A percentile compares a stretch with the other conserved stretches of the same genome.
phyloP scores from a whole-genome alignment of 2,329 filamentous ascomycete species.

The Dothiorella sarmentorum region DNA sequence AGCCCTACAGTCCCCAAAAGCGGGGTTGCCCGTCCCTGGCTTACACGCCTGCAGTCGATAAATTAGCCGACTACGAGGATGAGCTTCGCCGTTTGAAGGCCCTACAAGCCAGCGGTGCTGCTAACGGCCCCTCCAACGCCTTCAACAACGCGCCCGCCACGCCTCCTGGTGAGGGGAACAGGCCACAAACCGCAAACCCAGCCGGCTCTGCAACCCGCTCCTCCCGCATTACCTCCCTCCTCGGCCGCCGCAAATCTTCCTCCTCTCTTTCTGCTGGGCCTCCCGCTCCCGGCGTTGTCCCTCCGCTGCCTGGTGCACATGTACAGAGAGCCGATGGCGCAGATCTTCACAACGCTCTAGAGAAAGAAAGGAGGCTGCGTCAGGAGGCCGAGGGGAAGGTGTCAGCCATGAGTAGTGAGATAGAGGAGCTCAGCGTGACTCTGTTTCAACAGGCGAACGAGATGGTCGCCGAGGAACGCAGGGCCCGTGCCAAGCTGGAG shows the following conservation, averaged over 20 bases:
- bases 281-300: constrained; percentile 36
- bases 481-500: constrained; percentile 67
- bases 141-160: constrained; percentile 26
- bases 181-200: constrained; percentile 30
- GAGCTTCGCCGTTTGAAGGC: constrained; percentile 62
- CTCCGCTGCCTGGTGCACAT: constrained; percentile 24
- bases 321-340: constrained; percentile 40
- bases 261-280: constrained; percentile 24
- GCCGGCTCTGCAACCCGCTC: constrained; percentile 25
- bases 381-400: constrained; percentile 66
- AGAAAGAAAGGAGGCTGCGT: constrained; percentile 64
- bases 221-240: constrained; percentile 45
- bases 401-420: constrained; percentile 64
- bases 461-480: constrained; percentile 77
- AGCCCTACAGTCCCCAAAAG: constrained; percentile 24
- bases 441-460: constrained; percentile 82
- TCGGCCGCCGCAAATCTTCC: constrained; percentile 30
- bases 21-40: neutral
- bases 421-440: constrained; percentile 72
- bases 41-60: constrained; percentile 44
- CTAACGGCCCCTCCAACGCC: constrained; percentile 6
- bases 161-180: constrained; percentile 24
- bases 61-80: constrained; percentile 74
- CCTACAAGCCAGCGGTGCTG: constrained; percentile 25
- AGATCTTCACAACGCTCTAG: constrained; percentile 62